Conservation (phyloP, 495 filamentous ascomycete species). For the Hypoxylon cercidicola region DNA sequence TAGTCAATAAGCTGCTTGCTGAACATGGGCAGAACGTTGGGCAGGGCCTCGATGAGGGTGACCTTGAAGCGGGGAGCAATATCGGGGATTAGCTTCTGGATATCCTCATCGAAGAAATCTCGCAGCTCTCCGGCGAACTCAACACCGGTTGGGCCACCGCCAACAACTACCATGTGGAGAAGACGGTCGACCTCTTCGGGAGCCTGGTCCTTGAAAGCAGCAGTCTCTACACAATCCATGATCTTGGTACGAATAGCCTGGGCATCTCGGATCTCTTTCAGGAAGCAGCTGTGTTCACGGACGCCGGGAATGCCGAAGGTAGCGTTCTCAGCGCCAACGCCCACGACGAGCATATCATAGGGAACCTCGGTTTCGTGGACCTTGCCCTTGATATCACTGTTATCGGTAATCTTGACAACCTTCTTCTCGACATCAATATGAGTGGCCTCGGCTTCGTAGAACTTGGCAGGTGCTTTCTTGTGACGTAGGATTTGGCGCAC, state of each 20-base stretch:
- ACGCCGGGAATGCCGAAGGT: slow-evolving; percentile 98
- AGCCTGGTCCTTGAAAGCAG: slow-evolving; percentile 97
- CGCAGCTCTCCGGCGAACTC: slow-evolving; percentile 98
- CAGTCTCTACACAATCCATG: slow-evolving; percentile 99
- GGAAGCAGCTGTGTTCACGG: slow-evolving; percentile 93
- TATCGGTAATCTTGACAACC: slow-evolving; percentile 86
- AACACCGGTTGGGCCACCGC: slow-evolving; percentile 96
- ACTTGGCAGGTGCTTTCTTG: slow-evolving; percentile 91
- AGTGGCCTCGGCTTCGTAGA: slow-evolving; percentile 97
- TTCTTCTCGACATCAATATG: slow-evolving; percentile 95
- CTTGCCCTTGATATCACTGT: slow-evolving; percentile 91
- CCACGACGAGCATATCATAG: slow-evolving; percentile 98
- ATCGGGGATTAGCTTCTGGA: slow-evolving; percentile 97
- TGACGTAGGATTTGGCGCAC: slow-evolving; percentile 92
- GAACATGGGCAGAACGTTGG: slow-evolving; percentile 98
- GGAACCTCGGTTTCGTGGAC: slow-evolving; percentile 85
- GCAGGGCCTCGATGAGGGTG: slow-evolving; percentile 97
- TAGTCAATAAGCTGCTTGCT: slow-evolving; percentile 99
- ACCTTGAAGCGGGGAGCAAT: slow-evolving; percentile 95
- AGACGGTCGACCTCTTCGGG: slow-evolving; percentile 90
- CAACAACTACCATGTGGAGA: slow-evolving; percentile 98
- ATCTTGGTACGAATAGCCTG: slow-evolving; percentile 96
- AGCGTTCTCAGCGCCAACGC: slow-evolving; percentile 97
- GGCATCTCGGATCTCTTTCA: slow-evolving; percentile 97
- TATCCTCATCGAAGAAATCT: slow-evolving; percentile 97